Percentiles rank a stretch among this genome's conserved stretches.
Evolutionary conservation across 805 yeast species (phyloP).

Genomic region (Hanseniaspora pseudoguilliermondii): DNA sequence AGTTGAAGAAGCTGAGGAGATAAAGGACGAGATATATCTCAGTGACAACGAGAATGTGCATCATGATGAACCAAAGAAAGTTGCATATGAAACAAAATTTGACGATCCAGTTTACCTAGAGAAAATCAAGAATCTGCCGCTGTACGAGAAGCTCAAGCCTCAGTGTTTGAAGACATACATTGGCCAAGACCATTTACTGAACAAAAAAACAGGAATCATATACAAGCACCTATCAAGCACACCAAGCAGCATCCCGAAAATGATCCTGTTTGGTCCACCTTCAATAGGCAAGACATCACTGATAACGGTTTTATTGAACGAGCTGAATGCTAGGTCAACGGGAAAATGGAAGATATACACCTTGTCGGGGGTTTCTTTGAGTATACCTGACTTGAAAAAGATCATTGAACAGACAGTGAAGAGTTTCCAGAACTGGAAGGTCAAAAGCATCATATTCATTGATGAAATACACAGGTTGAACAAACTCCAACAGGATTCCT

Average conservation of each 20-base stretch:
- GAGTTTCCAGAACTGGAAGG: constrained; percentile 29
- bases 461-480: constrained; percentile 90
- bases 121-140: constrained; percentile 31
- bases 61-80: not conserved
- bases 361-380: constrained; percentile 9
- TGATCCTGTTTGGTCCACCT: constrained; percentile 91
- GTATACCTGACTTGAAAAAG: constrained; percentile 44
- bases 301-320: constrained; percentile 39
- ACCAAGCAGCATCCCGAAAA: constrained; percentile 55
- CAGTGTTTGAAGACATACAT: constrained; percentile 50
- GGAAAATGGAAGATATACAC: constrained; percentile 1
- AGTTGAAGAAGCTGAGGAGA: not conserved
- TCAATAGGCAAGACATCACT: constrained; percentile 87
- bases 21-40: not conserved
- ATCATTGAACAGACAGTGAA: constrained; percentile 36
- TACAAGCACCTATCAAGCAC: constrained; percentile 43
- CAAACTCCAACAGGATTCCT: constrained; percentile 75
- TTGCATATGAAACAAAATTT: constrained; percentile 8
- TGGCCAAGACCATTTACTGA: constrained; percentile 75
- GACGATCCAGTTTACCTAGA: constrained; percentile 19
- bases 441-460: constrained; percentile 59
- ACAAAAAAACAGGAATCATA: constrained; percentile 46
- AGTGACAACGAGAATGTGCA: not conserved
- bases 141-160: constrained; percentile 82
- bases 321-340: constrained; percentile 31